Conservation (phyloP, 768 basidiomycete species). For the Boletus huronensis region DNA sequence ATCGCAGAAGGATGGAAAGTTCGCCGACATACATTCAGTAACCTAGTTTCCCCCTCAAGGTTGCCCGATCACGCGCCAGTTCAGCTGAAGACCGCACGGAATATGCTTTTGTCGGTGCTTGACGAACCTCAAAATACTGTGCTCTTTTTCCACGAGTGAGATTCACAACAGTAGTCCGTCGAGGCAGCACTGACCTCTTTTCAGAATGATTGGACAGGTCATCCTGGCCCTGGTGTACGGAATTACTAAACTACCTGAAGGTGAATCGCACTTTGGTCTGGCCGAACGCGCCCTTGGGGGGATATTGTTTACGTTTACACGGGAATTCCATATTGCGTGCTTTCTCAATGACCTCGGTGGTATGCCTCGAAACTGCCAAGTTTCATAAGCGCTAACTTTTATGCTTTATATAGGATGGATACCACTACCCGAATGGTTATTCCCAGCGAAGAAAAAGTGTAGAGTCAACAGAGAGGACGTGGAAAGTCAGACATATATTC, state of each 20-base stretch:
- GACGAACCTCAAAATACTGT: background rate
- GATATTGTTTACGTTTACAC: constrained; percentile 7
- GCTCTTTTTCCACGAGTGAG: background rate
- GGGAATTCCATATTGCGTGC: constrained; percentile 1
- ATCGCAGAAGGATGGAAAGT: constrained; percentile 2
- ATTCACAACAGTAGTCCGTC: background rate
- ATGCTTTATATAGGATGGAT: background rate
- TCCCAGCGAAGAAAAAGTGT: background rate
- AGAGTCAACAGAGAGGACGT: constrained; percentile 1
- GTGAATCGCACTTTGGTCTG: background rate
- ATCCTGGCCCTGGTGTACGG: constrained; percentile 2
- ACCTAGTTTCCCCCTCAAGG: background rate
- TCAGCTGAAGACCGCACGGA: background rate
- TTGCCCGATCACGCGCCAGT: constrained; percentile 2
- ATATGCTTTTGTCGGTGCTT: background rate
- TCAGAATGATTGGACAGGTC: constrained; percentile 4
- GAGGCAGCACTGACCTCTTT: background rate
- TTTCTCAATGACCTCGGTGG: background rate
- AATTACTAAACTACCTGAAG: background rate
- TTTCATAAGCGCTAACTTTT: background rate
- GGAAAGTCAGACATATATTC: constrained; percentile 4
- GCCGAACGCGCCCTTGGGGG: constrained; percentile 4
- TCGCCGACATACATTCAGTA: constrained; percentile 1
- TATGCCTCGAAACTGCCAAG: background rate
- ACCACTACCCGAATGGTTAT: background rate